phyloP scores from a whole-genome alignment of 371 early-diverging fungal genomes.

The Coemansia linderi region DNA sequence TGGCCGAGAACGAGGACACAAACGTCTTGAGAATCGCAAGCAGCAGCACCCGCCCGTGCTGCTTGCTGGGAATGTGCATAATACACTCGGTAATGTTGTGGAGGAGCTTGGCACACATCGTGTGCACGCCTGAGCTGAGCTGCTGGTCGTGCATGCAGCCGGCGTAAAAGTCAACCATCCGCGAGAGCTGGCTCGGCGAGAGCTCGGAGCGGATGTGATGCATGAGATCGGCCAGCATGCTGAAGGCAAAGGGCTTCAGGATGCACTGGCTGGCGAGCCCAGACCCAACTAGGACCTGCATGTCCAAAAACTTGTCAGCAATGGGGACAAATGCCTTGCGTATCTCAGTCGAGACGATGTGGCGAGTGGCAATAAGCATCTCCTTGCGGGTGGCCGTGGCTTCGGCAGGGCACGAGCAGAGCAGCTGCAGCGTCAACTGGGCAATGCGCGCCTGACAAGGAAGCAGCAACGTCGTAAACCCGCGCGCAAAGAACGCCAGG shows the following conservation, averaged over 20 bases:
- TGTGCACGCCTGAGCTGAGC: conserved; percentile 88
- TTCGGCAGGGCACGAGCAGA: conserved; percentile 93
- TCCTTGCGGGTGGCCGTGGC: conserved; percentile 93
- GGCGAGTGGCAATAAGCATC: conserved; percentile 91
- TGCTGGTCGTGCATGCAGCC: conserved; percentile 86
- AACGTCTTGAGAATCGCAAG: conserved; percentile 70
- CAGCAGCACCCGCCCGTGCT: conserved; percentile 74
- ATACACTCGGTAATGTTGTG: conserved; percentile 88
- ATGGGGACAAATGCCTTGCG: conserved; percentile 82
- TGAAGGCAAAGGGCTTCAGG: conserved; percentile 87
- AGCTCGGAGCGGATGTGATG: conserved; percentile 91
- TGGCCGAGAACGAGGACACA: conserved; percentile 42
- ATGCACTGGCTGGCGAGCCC: conserved; percentile 93
- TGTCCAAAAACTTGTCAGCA: conserved; percentile 85
- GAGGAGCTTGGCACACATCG: conserved; percentile 94
- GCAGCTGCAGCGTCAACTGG: conserved; percentile 79
- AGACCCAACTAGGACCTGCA: conserved; percentile 87
- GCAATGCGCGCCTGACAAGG: conserved; percentile 84
- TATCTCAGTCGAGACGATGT: conserved; percentile 90
- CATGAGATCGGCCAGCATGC: conserved; percentile 93
- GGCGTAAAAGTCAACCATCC: conserved; percentile 86
- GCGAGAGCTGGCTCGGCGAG: conserved; percentile 71
- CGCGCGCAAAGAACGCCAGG: conserved; percentile 89
- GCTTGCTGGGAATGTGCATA: conserved; percentile 66
- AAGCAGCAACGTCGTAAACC: conserved; percentile 68